Base-by-base conservation (phyloP, 2,329 filamentous ascomycete genomes). In the Fusarium scirpi region DNA sequence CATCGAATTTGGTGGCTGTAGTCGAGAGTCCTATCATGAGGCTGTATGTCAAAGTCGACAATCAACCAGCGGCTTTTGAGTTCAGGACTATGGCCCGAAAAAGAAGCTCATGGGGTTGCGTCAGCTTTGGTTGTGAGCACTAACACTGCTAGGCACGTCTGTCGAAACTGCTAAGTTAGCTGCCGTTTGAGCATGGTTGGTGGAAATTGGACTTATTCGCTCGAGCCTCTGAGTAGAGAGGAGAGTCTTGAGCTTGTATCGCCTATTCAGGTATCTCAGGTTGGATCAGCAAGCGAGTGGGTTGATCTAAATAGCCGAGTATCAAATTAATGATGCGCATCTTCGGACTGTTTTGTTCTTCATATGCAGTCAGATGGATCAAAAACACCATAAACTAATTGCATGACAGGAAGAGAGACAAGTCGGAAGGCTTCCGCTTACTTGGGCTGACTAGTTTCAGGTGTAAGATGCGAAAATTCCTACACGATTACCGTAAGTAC, bases 71-170 rank as follows among this genome's bases (percentile, higher is more conserved):
- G 65, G 58, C 62, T 63, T 69, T 70, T 72, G 51, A 63, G 58
- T 65, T 76, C 65, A 67, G 58, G 57, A 59, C 72, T 62, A 74
- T 73, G 44, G 59, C 65, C 51, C 70, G 64, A 76, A 45, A 56
- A 61, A 76, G 70, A 52, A 73, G 56, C 61, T 71, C 66, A 58
- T 43, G 55, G 24, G 24, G 67, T 76, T 66, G 71, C 71, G 70
- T 75, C 71, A 75, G 67, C 72, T 69, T 40, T 65, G 63, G 67
- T 71, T 48, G 62, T 67, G 73, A 69, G 70, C 68, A 62, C 68
- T 73, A 38, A 38, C 34, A 38, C 34, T 38, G 18, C 34, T 38
- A 74, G 60, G 55, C 44, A 58, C 34, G 46, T 49, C 41, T 54
- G 58, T 73, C 58, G 56, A 66, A 58, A 65, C 58, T 57, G 44